Conservation (phyloP, 1,284 basidiomycete genomes). For the Ustilago tritici region DNA sequence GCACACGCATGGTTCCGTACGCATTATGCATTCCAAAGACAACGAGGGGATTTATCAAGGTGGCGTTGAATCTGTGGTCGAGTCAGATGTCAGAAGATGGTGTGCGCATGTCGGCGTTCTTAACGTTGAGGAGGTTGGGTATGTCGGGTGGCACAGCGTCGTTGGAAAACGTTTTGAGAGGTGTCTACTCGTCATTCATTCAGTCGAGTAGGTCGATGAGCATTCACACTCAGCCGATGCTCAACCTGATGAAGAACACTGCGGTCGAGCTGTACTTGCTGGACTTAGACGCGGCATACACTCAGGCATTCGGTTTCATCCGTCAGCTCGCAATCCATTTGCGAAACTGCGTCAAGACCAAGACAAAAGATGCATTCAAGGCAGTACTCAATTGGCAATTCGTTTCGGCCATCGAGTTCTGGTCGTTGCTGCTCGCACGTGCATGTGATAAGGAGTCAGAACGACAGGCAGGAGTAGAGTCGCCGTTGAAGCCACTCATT, state of each 20-base stretch:
- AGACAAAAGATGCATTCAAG: slow-evolving; percentile 72
- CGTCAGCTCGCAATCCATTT: slow-evolving; percentile 94
- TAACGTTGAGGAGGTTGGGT: slow-evolving; percentile 85
- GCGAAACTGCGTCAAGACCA: slow-evolving; percentile 88
- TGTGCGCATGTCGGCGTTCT: slow-evolving; percentile 87
- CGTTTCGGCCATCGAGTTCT: slow-evolving; percentile 95
- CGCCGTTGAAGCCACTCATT: slow-evolving; percentile 85
- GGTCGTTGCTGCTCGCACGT: slow-evolving; percentile 78
- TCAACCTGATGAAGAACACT: slow-evolving; percentile 98
- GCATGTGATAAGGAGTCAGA: slow-evolving; percentile 57
- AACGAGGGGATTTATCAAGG: slow-evolving; percentile 62
- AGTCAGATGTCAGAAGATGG: slow-evolving; percentile 77
- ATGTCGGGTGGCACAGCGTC: slow-evolving; percentile 83
- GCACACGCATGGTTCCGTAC: slow-evolving; percentile 66
- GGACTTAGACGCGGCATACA: slow-evolving; percentile 78
- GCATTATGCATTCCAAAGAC: slow-evolving; percentile 60
- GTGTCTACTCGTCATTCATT: slow-evolving; percentile 85
- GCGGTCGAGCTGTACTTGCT: slow-evolving; percentile 91
- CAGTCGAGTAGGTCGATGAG: slow-evolving; percentile 85
- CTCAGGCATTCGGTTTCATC: slow-evolving; percentile 96
- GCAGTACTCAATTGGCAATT: slow-evolving; percentile 88
- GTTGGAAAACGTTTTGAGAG: slow-evolving; percentile 88
- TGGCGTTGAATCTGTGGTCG: slow-evolving; percentile 74
- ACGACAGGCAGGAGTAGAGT: slow-evolving; percentile 72
- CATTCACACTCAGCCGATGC: slow-evolving; percentile 87